Percentiles rank a stretch among this genome's conserved stretches.
Conservation (phyloP, 768 basidiomycete genomes). For the Cantharellus anzutake region DNA sequence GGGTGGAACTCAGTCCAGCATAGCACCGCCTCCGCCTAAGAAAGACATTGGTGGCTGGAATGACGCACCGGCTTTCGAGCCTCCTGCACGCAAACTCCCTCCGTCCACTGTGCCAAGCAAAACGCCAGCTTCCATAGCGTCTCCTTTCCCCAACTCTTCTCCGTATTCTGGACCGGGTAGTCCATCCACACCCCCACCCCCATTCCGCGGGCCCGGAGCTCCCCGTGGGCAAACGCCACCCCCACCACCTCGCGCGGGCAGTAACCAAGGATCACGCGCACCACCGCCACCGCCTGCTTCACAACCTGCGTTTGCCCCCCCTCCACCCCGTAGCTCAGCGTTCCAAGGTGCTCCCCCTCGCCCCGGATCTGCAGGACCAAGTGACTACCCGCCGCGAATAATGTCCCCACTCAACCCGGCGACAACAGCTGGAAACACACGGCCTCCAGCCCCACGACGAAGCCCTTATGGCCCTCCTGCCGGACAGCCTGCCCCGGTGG, state of each 20-base stretch:
- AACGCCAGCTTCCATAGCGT: conserved; percentile 47
- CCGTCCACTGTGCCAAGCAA: conserved; percentile 26
- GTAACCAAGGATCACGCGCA: conserved; percentile 15
- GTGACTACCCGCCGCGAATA: not conserved
- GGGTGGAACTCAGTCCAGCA: conserved; percentile 21
- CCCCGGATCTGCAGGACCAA: not conserved
- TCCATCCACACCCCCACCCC: conserved; percentile 32
- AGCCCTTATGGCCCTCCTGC: not conserved
- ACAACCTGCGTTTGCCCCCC: not conserved
- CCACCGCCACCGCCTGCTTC: conserved; percentile 10
- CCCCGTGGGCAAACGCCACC: conserved; percentile 3
- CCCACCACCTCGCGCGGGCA: conserved; percentile 10
- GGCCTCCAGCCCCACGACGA: conserved; percentile 2
- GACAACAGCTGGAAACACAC: not conserved
- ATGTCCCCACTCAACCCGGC: conserved; percentile 1
- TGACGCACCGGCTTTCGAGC: conserved; percentile 45
- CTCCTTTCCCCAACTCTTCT: conserved; percentile 68
- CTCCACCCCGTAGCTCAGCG: not conserved
- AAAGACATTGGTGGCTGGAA: conserved; percentile 78
- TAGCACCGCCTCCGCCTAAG: conserved; percentile 32
- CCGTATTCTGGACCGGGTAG: conserved; percentile 15
- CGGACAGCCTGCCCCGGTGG: not conserved
- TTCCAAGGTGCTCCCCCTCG: not conserved
- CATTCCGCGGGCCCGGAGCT: conserved; percentile 21
- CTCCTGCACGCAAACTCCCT: not conserved